phyloP scores from a whole-genome alignment of 2,329 filamentous ascomycete genomes.

The Cladosporium sp. region DNA sequence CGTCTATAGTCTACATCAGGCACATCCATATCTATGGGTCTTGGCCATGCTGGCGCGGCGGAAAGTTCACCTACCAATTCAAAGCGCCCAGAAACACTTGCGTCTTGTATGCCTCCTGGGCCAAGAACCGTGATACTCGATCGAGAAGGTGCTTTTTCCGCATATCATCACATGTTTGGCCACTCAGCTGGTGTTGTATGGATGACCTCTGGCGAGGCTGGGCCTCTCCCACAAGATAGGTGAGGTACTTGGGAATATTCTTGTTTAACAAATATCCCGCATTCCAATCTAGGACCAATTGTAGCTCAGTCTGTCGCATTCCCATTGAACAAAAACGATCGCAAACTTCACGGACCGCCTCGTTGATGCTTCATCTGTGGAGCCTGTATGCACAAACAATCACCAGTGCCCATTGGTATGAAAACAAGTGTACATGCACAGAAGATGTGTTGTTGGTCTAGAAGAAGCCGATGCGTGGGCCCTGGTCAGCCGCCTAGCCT shows the following conservation, averaged over 20 bases:
- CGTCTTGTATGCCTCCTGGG: neutral
- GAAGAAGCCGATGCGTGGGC: too few relatives aligned
- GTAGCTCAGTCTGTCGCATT: too few relatives aligned
- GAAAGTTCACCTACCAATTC: neutral
- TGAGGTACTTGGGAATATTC: too few relatives aligned
- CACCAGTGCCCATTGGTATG: neutral
- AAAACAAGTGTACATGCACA: neutral
- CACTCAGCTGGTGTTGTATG: neutral
- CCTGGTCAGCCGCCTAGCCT: too few relatives aligned
- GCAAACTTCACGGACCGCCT: too few relatives aligned
- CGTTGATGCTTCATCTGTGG: too few relatives aligned
- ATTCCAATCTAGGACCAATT: too few relatives aligned
- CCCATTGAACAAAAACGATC: too few relatives aligned
- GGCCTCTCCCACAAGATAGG: too few relatives aligned
- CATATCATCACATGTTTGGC: neutral
- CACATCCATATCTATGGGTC: neutral
- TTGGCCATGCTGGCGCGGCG: neutral
- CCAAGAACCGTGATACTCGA: conserved; percentile 4
- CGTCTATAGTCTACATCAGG: neutral
- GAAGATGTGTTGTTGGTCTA: neutral
- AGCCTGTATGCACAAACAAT: too few relatives aligned
- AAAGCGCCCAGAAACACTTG: conserved; percentile 2
- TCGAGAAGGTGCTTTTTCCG: conserved; percentile 1
- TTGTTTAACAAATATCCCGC: too few relatives aligned
- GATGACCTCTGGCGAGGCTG: too few relatives aligned